Evolutionary conservation across 2,329 filamentous ascomycete genomes (phyloP).

Genomic region (Diaporthe citriasiana): DNA sequence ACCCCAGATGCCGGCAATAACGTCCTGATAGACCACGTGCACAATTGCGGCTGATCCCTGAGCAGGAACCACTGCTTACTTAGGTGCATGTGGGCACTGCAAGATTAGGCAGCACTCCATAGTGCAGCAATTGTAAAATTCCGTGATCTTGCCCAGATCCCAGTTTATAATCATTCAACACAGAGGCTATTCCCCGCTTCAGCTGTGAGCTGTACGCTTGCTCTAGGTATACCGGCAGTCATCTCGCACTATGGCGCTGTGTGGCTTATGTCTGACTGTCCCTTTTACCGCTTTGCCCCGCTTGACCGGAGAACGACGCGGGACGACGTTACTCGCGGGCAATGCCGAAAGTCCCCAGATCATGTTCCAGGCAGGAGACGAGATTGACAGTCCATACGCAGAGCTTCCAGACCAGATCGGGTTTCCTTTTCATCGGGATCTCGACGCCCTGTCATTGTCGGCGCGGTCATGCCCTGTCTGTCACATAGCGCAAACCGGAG

Average conservation of each 20-base stretch:
- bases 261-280: neutral
- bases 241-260: slow-evolving; percentile 1
- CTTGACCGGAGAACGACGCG: neutral
- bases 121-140: neutral
- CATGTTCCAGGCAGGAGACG: neutral
- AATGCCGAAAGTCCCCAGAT: neutral
- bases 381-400: neutral
- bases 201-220: neutral
- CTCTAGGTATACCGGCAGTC: neutral
- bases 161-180: neutral
- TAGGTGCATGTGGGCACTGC: neutral
- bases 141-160: neutral
- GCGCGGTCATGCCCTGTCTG: slow-evolving; percentile 24
- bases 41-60: neutral
- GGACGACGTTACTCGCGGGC: neutral
- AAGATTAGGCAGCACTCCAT: neutral
- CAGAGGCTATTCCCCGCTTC: neutral
- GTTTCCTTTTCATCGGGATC: neutral
- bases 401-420: neutral
- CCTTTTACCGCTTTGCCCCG: slow-evolving; percentile 12
- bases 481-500: neutral
- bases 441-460: slow-evolving; percentile 3
- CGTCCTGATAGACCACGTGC: neutral
- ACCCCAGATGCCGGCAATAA: neutral
- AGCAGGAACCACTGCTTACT: slow-evolving; percentile 1